These are phyloP conservation scores for Allium fistulosum DNA, from an alignment of 106 monocot genomes.

Conservation along the genomic window DNA sequence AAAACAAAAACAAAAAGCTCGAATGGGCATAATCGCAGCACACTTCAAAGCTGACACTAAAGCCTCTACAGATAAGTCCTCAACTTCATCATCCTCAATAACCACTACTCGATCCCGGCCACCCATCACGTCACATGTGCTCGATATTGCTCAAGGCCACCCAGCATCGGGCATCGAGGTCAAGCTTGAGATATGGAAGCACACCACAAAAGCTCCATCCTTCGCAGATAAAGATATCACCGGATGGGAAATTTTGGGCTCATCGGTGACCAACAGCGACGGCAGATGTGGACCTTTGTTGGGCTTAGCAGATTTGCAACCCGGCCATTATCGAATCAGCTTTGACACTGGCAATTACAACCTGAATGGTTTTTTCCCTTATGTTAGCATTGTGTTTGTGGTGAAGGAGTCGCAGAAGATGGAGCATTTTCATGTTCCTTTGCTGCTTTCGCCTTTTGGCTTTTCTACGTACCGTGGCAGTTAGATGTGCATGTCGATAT, in stretches of 20 bases:
- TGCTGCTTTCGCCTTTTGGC: conserved; percentile 78
- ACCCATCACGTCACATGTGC: conserved; percentile 89
- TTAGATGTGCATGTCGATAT: conserved; percentile 9
- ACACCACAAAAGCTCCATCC: conserved; percentile 18
- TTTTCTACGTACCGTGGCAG: conserved; percentile 81
- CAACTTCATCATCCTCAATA: conserved; percentile 27
- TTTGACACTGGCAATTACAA: conserved; percentile 68
- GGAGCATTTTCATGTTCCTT: conserved; percentile 91
- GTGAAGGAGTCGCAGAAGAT: conserved; percentile 59
- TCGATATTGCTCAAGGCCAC: conserved; percentile 67
- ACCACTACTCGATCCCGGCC: conserved; percentile 37
- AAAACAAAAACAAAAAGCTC: conserved; percentile 26
- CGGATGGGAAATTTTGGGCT: conserved; percentile 42
- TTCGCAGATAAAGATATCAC: conserved; percentile 24
- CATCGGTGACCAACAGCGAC: conserved; percentile 63
- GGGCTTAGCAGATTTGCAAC: conserved; percentile 37
- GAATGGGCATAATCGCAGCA: conserved; percentile 62
- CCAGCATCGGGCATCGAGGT: conserved; percentile 80
- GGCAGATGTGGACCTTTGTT: conserved; percentile 66
- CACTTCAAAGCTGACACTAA: conserved; percentile 47
- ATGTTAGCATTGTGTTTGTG: conserved; percentile 77
- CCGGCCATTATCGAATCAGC: conserved; percentile 63
- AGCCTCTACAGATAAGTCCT: conserved; percentile 25
- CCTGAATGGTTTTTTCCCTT: conserved; percentile 66
- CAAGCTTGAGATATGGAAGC: conserved; percentile 64